A percentile compares a stretch with the other conserved stretches of the same genome.
phyloP scores from a whole-genome alignment of 1,284 basidiomycete species.

The Austroboletus novae-zelandiae region DNA sequence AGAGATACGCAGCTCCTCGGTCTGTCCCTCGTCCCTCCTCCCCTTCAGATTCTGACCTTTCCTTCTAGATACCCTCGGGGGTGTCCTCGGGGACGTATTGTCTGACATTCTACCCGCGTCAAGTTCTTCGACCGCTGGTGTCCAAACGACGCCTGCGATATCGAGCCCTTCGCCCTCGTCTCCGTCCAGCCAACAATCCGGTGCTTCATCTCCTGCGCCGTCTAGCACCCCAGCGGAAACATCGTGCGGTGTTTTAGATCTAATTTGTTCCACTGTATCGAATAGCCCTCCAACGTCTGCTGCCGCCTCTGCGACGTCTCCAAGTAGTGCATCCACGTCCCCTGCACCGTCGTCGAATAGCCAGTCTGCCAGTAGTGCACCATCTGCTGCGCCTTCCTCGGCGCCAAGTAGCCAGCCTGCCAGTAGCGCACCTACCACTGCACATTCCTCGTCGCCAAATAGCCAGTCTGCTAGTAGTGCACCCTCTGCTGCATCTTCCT shows the following conservation, averaged over 20 bases:
- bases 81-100: background rate
- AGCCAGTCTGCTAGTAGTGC: too few relatives aligned
- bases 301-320: too few relatives aligned
- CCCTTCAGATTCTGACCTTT: background rate
- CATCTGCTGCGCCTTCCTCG: too few relatives aligned
- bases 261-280: slow-evolving; percentile 8
- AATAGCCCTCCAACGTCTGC: background rate
- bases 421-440: too few relatives aligned
- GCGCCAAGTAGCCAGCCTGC: too few relatives aligned
- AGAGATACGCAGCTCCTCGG: slow-evolving; percentile 19
- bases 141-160: background rate
- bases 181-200: background rate
- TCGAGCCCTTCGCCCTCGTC: slow-evolving; percentile 1
- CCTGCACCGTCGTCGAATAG: too few relatives aligned
- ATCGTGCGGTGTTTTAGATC: slow-evolving; percentile 5
- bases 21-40: background rate
- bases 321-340: too few relatives aligned
- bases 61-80: slow-evolving; percentile 2
- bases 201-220: background rate
- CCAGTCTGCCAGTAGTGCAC: too few relatives aligned
- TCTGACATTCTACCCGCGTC: background rate
- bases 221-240: background rate
- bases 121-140: slow-evolving; percentile 5
- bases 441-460: too few relatives aligned
- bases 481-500: too few relatives aligned